Conservation (phyloP, 2,329 filamentous ascomycete species). For the Mariannaea sp. region DNA sequence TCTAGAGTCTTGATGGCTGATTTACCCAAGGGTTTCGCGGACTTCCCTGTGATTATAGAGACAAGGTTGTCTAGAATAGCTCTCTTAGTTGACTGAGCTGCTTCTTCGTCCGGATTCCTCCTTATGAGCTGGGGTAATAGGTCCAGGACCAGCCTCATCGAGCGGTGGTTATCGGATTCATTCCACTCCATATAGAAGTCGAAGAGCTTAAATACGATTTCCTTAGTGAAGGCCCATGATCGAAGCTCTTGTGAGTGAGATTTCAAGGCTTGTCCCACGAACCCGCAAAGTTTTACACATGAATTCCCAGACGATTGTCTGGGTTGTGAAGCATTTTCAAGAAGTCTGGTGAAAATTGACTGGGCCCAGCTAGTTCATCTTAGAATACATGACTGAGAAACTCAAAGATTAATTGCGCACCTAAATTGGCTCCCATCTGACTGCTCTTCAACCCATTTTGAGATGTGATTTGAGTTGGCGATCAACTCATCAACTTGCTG, state of each 20-base stretch:
- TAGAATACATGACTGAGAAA: slow-evolving; percentile 31
- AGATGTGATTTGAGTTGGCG: slow-evolving; percentile 44
- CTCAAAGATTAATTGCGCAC: slow-evolving; percentile 39
- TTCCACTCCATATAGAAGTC: slow-evolving; percentile 70
- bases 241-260: slow-evolving; percentile 50
- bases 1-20: slow-evolving; percentile 71
- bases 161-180: slow-evolving; percentile 66
- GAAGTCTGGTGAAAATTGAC: slow-evolving; percentile 53
- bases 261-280: slow-evolving; percentile 63
- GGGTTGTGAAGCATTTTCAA: slow-evolving; percentile 56
- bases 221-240: slow-evolving; percentile 57
- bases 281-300: slow-evolving; percentile 63
- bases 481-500: slow-evolving; percentile 41
- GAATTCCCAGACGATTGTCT: slow-evolving; percentile 61
- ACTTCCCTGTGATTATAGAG: slow-evolving; percentile 63
- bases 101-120: slow-evolving; percentile 53
- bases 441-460: slow-evolving; percentile 52
- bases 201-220: slow-evolving; percentile 57
- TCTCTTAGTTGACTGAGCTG: slow-evolving; percentile 47
- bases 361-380: slow-evolving; percentile 40
- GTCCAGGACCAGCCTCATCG: slow-evolving; percentile 66
- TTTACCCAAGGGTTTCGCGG: slow-evolving; percentile 68
- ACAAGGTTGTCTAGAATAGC: slow-evolving; percentile 58
- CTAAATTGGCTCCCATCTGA: slow-evolving; percentile 40
- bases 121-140: slow-evolving; percentile 56